Conservation (phyloP, 208 protist species). For the Trypanosoma avium region DNA sequence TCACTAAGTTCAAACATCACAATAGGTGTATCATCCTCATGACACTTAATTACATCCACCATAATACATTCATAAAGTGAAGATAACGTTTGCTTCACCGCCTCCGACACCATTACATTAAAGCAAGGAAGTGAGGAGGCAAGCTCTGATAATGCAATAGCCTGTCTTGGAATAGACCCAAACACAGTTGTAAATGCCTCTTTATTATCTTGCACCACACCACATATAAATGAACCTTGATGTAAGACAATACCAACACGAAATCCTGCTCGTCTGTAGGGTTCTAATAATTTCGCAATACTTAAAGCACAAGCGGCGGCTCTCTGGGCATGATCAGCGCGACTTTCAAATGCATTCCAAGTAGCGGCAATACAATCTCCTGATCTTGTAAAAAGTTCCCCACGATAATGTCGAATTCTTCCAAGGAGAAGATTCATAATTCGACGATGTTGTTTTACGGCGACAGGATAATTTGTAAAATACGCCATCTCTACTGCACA, state of each 20-base stretch:
- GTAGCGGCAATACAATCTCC: slow-evolving; percentile 72
- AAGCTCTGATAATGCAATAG: slow-evolving; percentile 56
- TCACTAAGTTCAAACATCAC: slow-evolving; percentile 75
- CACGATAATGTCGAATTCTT: slow-evolving; percentile 69
- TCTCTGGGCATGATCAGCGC: slow-evolving; percentile 59
- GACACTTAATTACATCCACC: slow-evolving; percentile 71
- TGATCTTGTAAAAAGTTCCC: slow-evolving; percentile 67
- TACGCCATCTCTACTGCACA: slow-evolving; percentile 63
- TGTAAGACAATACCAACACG: slow-evolving; percentile 78
- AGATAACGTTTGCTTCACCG: slow-evolving; percentile 74
- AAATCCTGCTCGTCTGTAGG: slow-evolving; percentile 56
- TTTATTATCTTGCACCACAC: slow-evolving; percentile 71
- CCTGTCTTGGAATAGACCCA: slow-evolving; percentile 62
- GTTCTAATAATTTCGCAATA: slow-evolving; percentile 52
- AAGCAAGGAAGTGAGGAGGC: slow-evolving; percentile 52
- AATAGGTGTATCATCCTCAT: slow-evolving; percentile 45
- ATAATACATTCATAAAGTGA: slow-evolving; percentile 76
- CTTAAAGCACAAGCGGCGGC: slow-evolving; percentile 76
- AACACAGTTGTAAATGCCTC: slow-evolving; percentile 83
- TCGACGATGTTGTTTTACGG: slow-evolving; percentile 62
- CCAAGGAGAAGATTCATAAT: slow-evolving; percentile 76
- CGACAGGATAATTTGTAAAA: slow-evolving; percentile 56
- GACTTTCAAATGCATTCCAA: slow-evolving; percentile 87
- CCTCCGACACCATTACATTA: slow-evolving; percentile 66
- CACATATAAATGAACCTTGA: slow-evolving; percentile 78